Base-by-base conservation (phyloP, 768 basidiomycete genomes). In the Sutorius australiensis region DNA sequence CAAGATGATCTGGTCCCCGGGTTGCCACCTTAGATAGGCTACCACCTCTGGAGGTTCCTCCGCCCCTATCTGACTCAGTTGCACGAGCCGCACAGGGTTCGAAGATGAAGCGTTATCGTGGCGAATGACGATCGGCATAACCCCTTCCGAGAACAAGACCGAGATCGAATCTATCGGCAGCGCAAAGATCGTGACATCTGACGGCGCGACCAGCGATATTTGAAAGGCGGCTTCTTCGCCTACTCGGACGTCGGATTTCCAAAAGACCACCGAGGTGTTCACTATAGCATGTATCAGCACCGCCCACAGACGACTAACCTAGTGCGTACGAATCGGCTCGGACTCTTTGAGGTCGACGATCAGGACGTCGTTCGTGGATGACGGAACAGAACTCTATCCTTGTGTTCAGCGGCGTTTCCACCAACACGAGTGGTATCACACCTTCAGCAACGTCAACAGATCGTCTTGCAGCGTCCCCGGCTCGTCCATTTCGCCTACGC, bases 181-280 rank as follows among this genome's bases (percentile, higher is more conserved):
- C 0, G 73, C 72, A 5, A 80, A 75, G 17, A 91, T 73, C 0
- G 75, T 65, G 12, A 80, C 72, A 4, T 70, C 61, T 0, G 67
- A 61, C 0, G 83, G 81, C 0, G 87, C 80, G 2, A 74, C 69
- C 30, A 97, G 64, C 8, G 76, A 72, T 8, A 97, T 61, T 66
- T 98, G 94, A 69, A 92, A 97, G 0, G 89, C 80, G 0, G 80
- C 80, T 3, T 72, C 65, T 55, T 84, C 80, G 10, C 76, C 79
- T 5, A 94, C 77, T 47, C 78, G 76, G 24, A 83, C 80, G 52
- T 83, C 77, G 0, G 78, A 55, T 8, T 76, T 66, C 87, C 90
- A 94, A 67, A 97, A 98, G 0, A 83, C 76, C 4, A 85, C 71
- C 30, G 72, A 74, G 0, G 82, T 77, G 34, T 83, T 74, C 54